phyloP scores from a whole-genome alignment of 768 basidiomycete species.

The Fistulinella prunicolor region DNA sequence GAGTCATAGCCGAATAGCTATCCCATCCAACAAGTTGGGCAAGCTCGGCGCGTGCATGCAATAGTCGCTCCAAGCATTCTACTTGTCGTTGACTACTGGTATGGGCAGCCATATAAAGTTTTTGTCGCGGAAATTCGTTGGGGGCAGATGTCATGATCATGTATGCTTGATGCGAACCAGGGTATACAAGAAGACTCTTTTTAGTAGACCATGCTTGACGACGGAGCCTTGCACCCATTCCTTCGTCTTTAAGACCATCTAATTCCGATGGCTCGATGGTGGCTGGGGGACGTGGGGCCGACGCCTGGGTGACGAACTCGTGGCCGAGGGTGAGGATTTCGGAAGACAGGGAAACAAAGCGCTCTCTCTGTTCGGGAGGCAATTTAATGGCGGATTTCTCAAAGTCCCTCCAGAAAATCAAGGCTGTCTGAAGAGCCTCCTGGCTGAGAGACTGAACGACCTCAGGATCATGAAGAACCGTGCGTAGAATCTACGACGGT shows the following conservation, averaged over 20 bases:
- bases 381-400: slow-evolving; percentile 95
- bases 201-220: slow-evolving; percentile 76
- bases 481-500: slow-evolving; percentile 58
- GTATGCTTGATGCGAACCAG: slow-evolving; percentile 85
- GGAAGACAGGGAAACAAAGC: slow-evolving; percentile 87
- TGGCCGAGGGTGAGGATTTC: slow-evolving; percentile 86
- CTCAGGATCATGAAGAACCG: slow-evolving; percentile 63
- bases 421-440: slow-evolving; percentile 82
- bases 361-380: slow-evolving; percentile 68
- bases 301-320: slow-evolving; percentile 72
- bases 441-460: slow-evolving; percentile 63
- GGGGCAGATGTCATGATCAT: slow-evolving; percentile 92
- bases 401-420: slow-evolving; percentile 96
- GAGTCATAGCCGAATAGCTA: slow-evolving; percentile 83
- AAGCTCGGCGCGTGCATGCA: slow-evolving; percentile 76
- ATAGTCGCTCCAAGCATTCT: slow-evolving; percentile 68
- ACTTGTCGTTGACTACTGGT: slow-evolving; percentile 74
- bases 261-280: slow-evolving; percentile 67
- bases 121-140: slow-evolving; percentile 74
- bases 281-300: slow-evolving; percentile 61
- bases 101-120: slow-evolving; percentile 81
- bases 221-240: slow-evolving; percentile 70
- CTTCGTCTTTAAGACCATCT: slow-evolving; percentile 69
- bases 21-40: slow-evolving; percentile 81
- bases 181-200: slow-evolving; percentile 75